A percentile compares a stretch with the other conserved stretches of the same genome.
These are phyloP conservation scores for Ceratocystis lukuohia DNA, from an alignment of 2,329 filamentous ascomycete genomes.

Conservation along the genomic window DNA sequence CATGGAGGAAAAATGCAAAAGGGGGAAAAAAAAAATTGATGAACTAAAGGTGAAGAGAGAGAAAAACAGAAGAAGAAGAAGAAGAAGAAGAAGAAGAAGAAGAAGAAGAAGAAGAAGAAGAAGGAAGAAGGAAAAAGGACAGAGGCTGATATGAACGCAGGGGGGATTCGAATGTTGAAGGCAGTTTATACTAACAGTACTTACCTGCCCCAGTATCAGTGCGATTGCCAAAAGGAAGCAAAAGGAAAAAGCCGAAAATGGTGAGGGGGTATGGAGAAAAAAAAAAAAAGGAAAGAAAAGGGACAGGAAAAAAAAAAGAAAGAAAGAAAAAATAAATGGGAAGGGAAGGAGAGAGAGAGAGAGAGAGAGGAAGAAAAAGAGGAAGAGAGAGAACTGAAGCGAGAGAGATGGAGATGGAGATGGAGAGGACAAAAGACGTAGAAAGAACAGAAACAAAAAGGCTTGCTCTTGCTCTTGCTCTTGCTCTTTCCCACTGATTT, in stretches of 20 bases:
- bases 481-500: background rate
- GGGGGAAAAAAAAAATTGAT: background rate
- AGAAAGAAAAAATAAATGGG: too few species aligned
- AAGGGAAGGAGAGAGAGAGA: too few species aligned
- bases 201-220: background rate
- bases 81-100: background rate
- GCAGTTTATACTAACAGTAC: background rate
- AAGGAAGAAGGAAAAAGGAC: constrained; percentile 1
- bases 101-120: background rate
- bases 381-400: background rate
- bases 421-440: background rate
- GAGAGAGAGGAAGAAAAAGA: background rate
- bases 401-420: background rate
- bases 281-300: background rate
- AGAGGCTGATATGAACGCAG: background rate
- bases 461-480: background rate
- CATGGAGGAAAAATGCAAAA: background rate
- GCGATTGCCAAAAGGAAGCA: background rate
- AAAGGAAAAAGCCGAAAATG: background rate
- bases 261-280: background rate
- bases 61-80: background rate
- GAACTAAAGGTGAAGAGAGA: background rate
- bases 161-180: constrained; percentile 1
- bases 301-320: background rate
- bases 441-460: background rate